Conservation (phyloP, 768 basidiomycete species). For the Clitopilus passeckerianus region DNA sequence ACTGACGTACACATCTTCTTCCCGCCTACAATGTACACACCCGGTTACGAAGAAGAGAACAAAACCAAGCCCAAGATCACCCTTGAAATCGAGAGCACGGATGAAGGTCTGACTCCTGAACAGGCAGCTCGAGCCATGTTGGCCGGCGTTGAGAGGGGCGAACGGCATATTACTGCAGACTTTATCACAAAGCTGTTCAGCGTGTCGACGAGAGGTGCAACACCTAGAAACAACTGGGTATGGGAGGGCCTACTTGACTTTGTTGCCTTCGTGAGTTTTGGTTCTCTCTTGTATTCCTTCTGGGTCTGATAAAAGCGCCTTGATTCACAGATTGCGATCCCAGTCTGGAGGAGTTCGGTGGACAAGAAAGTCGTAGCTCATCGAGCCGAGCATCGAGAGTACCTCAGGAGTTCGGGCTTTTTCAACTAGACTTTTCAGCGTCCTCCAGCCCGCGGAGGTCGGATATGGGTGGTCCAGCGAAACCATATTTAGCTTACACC, state of each 20-base stretch:
- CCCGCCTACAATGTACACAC: slow-evolving; percentile 75
- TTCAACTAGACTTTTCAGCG: slow-evolving; percentile 17
- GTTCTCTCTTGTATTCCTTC: too few relatives aligned
- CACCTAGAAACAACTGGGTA: slow-evolving; percentile 56
- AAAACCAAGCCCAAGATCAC: slow-evolving; percentile 72
- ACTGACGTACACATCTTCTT: slow-evolving; percentile 80
- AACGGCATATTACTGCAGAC: slow-evolving; percentile 70
- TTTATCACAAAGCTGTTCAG: slow-evolving; percentile 65
- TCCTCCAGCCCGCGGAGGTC: too few relatives aligned
- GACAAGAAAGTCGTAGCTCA: slow-evolving; percentile 43
- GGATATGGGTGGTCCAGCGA: too few relatives aligned
- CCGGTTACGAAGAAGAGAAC: slow-evolving; percentile 75
- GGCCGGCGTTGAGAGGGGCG: slow-evolving; percentile 61
- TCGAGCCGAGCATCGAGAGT: slow-evolving; percentile 38
- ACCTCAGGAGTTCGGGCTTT: slow-evolving; percentile 40
- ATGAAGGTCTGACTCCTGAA: slow-evolving; percentile 60
- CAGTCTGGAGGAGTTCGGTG: slow-evolving; percentile 47
- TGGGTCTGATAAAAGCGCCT: too few relatives aligned
- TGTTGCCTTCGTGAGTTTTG: slow-evolving; percentile 38
- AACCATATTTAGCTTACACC: too few relatives aligned
- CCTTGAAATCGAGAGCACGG: slow-evolving; percentile 70
- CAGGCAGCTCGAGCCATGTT: slow-evolving; percentile 50
- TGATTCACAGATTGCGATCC: slow-evolving; percentile 38
- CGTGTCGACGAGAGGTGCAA: slow-evolving; percentile 57
- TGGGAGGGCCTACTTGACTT: slow-evolving; percentile 48